A percentile compares a stretch with the other conserved stretches of the same genome.
Conservation (phyloP, 805 yeast species). For the Yamadazyma endophytica region DNA sequence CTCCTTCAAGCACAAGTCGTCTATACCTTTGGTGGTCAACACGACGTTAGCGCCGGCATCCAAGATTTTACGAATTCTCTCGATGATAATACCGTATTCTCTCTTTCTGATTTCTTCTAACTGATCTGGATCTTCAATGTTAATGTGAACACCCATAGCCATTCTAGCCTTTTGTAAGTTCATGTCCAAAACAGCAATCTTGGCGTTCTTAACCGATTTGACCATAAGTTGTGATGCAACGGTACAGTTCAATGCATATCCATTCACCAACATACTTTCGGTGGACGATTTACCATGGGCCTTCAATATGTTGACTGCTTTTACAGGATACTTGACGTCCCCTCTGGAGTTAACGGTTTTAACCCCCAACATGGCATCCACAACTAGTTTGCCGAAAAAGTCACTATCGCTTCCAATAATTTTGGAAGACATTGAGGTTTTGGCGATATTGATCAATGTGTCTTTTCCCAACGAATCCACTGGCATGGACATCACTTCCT, state of each 20-base stretch:
- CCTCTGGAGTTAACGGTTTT: slow-evolving; percentile 86
- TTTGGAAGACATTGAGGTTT: slow-evolving; percentile 95
- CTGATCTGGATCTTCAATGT: slow-evolving; percentile 96
- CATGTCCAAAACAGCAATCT: slow-evolving; percentile 84
- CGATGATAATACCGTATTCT: slow-evolving; percentile 81
- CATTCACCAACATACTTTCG: slow-evolving; percentile 84
- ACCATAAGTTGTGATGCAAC: slow-evolving; percentile 97
- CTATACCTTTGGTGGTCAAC: slow-evolving; percentile 91
- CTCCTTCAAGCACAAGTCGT: slow-evolving; percentile 85
- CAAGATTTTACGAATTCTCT: slow-evolving; percentile 76
- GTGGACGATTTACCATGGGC: slow-evolving; percentile 93
- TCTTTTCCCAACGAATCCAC: slow-evolving; percentile 81
- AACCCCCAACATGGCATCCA: slow-evolving; percentile 92
- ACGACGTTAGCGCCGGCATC: slow-evolving; percentile 91
- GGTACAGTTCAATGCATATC: slow-evolving; percentile 95
- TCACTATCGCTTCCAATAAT: slow-evolving; percentile 92
- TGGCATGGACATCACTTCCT: slow-evolving; percentile 76
- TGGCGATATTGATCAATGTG: slow-evolving; percentile 84
- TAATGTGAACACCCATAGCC: slow-evolving; percentile 98
- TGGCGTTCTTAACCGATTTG: slow-evolving; percentile 63
- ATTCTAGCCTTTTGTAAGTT: slow-evolving; percentile 93
- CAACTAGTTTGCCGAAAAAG: slow-evolving; percentile 86
- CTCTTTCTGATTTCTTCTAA: slow-evolving; percentile 87
- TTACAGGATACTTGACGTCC: slow-evolving; percentile 89
- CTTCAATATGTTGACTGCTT: slow-evolving; percentile 92